Base-by-base conservation (phyloP, 1,284 basidiomycete species). In the Melampsora larici-populina region DNA sequence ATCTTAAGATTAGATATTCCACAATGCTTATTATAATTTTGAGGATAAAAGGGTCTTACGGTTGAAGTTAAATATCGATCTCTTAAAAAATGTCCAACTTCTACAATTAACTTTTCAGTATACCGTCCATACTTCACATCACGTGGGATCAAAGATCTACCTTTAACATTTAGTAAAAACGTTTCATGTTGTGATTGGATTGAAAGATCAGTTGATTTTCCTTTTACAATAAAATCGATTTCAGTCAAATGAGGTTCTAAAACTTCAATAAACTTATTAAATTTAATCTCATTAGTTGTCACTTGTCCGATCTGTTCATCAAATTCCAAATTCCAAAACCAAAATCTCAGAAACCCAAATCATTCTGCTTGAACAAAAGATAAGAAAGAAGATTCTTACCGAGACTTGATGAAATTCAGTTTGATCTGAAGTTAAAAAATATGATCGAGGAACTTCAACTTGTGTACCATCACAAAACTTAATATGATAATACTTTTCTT, bases 351-450 rank as follows among this genome's bases (percentile, higher is more conserved):
- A 13, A 55, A 55, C 15, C 15, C 51, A 55, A 49, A 49, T 49
- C 11, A 49, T 11, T 11, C 21, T 49, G 48, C 11, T 11, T 11
- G 48, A 49, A 11, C 48, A 49, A 49, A 49, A 49, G 48, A 11
- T 11, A 49, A 11, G 21, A 49, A 58, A 58, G 4, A 58, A 4
- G 33, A 31, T 29, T 66, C 58, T 66, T 55, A 75, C 72, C 43
- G 48, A n/a, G 46, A 75, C 72, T 43, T n/a, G 21, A 60, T 75
- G 65, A 67, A 75, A 75, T 67, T 75, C 72, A 51, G 64, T 29
- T 49, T 75, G 72, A 75, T 75, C 72, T 24, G 64, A 66, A 15
- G 72, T 75, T 49, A 49, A 75, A 49, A 75, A 75, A 65, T 51
- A 67, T 1, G 72, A 75, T 67, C 72, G 17, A 11, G 49, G 64